These are phyloP conservation scores for Aspergillus panamensis DNA, from an alignment of 495 filamentous ascomycete genomes.

Conservation along the genomic window DNA sequence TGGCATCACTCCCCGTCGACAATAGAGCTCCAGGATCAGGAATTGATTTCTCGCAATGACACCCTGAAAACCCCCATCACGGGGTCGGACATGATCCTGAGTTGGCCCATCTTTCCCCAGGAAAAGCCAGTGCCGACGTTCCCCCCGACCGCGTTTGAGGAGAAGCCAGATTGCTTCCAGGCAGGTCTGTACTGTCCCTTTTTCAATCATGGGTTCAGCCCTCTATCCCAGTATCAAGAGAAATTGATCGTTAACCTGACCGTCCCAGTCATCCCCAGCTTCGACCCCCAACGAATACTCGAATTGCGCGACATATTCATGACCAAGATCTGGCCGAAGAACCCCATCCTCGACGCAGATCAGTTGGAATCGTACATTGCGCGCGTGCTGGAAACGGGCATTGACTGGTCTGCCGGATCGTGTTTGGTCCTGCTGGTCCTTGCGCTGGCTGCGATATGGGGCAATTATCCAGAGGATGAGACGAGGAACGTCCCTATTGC, in stretches of 20 bases:
- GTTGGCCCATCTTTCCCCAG: slow-evolving; percentile 31
- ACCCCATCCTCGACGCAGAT: slow-evolving; percentile 28
- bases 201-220: background rate
- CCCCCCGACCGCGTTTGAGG: slow-evolving; percentile 26
- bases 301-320: slow-evolving; percentile 29
- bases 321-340: slow-evolving; percentile 31
- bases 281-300: slow-evolving; percentile 26
- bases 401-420: slow-evolving; percentile 33
- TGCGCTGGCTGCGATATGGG: slow-evolving; percentile 37
- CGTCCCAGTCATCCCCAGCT: slow-evolving; percentile 18
- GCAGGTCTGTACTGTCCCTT: slow-evolving; percentile 16
- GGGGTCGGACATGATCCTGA: slow-evolving; percentile 32
- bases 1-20: slow-evolving; percentile 16
- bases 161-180: slow-evolving; percentile 28
- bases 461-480: slow-evolving; percentile 33
- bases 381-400: slow-evolving; percentile 27
- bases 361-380: slow-evolving; percentile 27
- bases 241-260: background rate
- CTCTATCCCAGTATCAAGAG: background rate
- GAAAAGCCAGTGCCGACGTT: slow-evolving; percentile 29
- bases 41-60: slow-evolving; percentile 32
- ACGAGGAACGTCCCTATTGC: slow-evolving; percentile 21
- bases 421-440: slow-evolving; percentile 36
- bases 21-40: slow-evolving; percentile 26
- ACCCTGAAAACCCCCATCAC: slow-evolving; percentile 30